phyloP scores from a whole-genome alignment of 805 yeast species.

The Lipomyces yamadae region DNA sequence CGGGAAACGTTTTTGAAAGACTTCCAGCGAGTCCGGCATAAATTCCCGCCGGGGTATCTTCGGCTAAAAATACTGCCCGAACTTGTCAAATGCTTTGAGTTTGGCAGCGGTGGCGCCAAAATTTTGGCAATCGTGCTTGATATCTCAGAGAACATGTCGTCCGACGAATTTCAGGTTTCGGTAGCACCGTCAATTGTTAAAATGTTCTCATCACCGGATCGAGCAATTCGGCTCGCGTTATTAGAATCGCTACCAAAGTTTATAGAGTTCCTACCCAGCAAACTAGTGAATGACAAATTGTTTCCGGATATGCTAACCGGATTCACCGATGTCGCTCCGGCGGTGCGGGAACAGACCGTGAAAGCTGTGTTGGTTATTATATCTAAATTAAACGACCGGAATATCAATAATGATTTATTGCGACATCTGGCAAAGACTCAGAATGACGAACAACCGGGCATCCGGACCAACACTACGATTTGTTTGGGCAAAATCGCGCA shows the following conservation, averaged over 20 bases:
- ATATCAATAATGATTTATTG: constrained; percentile 82
- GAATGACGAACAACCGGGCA: constrained; percentile 73
- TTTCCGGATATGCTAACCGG: constrained; percentile 77
- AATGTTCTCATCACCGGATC: constrained; percentile 68
- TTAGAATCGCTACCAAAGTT: constrained; percentile 65
- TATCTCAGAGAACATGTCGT: constrained; percentile 44
- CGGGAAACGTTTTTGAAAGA: constrained; percentile 54
- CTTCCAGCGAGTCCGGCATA: constrained; percentile 46
- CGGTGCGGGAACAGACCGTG: constrained; percentile 80
- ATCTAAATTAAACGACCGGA: constrained; percentile 57
- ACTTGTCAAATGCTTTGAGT: constrained; percentile 54
- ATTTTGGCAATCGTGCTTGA: constrained; percentile 44
- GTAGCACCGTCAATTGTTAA: constrained; percentile 68
- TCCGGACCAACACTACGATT: constrained; percentile 76
- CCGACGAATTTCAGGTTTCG: constrained; percentile 48
- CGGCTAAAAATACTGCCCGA: constrained; percentile 74
- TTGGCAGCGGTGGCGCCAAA: constrained; percentile 43
- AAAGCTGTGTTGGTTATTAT: constrained; percentile 56
- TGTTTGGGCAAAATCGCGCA: constrained; percentile 69
- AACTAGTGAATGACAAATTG: constrained; percentile 70
- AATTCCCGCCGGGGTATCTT: constrained; percentile 58
- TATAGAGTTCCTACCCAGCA: constrained; percentile 55
- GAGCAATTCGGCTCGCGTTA: constrained; percentile 76
- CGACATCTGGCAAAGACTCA: constrained; percentile 82
- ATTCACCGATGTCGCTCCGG: constrained; percentile 78